Percentiles rank a stretch among this genome's conserved stretches.
phyloP scores from a whole-genome alignment of 495 filamentous ascomycete genomes.

The Clavariopsis aquatica region DNA sequence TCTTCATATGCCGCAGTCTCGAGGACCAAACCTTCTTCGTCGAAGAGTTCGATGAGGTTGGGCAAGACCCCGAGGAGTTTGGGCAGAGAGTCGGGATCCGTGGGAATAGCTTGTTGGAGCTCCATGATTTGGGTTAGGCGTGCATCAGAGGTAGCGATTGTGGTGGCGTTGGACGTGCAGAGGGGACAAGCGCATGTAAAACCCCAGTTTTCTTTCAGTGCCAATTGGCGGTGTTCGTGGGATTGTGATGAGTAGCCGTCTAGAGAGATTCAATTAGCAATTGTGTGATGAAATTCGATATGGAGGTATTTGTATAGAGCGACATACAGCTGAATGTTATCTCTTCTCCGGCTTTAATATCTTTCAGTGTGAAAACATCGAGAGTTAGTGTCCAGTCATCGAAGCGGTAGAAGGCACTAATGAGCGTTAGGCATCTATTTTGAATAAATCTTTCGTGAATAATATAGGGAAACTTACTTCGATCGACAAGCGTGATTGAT shows the following conservation, averaged over 20 bases:
- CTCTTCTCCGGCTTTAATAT: slow-evolving; percentile 24
- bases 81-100: not conserved
- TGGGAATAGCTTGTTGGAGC: slow-evolving; percentile 18
- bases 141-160: slow-evolving; percentile 17
- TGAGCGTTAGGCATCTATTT: too few relatives aligned
- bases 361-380: slow-evolving; percentile 25
- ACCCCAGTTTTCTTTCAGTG: slow-evolving; percentile 22
- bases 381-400: slow-evolving; percentile 15
- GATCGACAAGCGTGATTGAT: slow-evolving; percentile 36
- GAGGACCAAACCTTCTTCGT: slow-evolving; percentile 20
- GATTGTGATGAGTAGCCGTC: slow-evolving; percentile 19
- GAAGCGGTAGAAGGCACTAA: slow-evolving; percentile 29
- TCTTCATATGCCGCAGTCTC: slow-evolving; percentile 26
- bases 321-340: slow-evolving; percentile 24
- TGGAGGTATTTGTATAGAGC: not conserved
- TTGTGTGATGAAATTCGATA: too few relatives aligned
- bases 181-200: slow-evolving; percentile 33
- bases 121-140: slow-evolving; percentile 20
- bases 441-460: too few relatives aligned
- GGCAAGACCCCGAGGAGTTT: slow-evolving; percentile 12
- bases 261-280: slow-evolving; percentile 12
- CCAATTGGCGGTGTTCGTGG: not conserved
- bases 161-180: slow-evolving; percentile 12
- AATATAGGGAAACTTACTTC: slow-evolving; percentile 7
- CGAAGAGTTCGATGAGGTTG: slow-evolving; percentile 18